Evolutionary conservation across 768 basidiomycete species (phyloP).

Genomic region (Boletus barrowsii): DNA sequence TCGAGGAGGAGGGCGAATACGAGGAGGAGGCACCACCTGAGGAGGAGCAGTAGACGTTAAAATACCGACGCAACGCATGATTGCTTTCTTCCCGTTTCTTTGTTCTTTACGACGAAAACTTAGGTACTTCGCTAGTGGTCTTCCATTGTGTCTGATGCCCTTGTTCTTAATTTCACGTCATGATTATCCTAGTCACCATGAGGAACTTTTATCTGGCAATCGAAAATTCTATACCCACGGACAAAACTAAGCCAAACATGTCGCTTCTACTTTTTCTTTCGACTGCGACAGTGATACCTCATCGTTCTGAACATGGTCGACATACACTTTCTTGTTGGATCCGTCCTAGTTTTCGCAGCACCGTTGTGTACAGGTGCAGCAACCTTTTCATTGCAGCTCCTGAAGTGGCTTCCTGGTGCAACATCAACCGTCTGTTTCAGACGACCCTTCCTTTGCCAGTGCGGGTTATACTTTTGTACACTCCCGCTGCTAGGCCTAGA

Average conservation of each 20-base stretch:
- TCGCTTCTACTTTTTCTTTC: not conserved
- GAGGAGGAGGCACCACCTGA: conserved; percentile 71
- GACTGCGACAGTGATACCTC: too few relatives aligned
- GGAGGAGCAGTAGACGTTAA: conserved; percentile 50
- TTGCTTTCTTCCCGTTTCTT: conserved; percentile 14
- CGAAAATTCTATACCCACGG: too few relatives aligned
- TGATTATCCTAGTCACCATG: conserved; percentile 30
- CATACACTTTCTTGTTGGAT: too few relatives aligned
- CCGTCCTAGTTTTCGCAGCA: conserved; percentile 8
- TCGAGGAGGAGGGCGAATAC: conserved; percentile 86
- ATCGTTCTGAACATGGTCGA: too few relatives aligned
- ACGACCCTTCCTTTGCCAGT: conserved; percentile 9
- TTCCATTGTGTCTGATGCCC: conserved; percentile 27
- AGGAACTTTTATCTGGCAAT: not conserved
- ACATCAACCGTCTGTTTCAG: conserved; percentile 13
- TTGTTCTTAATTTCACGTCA: conserved; percentile 31
- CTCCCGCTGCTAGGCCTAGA: conserved; percentile 8
- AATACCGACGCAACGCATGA: conserved; percentile 17
- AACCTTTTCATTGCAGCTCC: conserved; percentile 27
- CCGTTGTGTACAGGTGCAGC: conserved; percentile 34
- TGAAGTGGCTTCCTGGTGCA: conserved; percentile 33
- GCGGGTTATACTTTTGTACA: not conserved
- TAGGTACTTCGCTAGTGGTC: conserved; percentile 35
- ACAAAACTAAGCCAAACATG: not conserved
- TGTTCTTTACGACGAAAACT: conserved; percentile 33